Base-by-base conservation (phyloP, 2,329 filamentous ascomycete genomes). In the Cucurbitaria berberidis region DNA sequence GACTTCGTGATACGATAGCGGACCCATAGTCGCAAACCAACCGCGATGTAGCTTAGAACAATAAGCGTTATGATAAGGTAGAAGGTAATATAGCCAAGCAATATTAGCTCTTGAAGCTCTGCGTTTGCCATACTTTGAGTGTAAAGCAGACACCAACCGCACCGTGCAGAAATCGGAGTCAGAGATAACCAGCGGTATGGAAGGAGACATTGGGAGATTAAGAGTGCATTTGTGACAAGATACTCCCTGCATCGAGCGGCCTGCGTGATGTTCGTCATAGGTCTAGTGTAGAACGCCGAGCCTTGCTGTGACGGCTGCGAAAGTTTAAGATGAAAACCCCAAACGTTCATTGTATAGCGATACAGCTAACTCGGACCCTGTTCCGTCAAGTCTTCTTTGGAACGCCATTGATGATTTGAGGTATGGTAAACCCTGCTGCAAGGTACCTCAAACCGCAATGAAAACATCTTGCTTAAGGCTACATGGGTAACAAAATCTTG, bases 21-120 rank as follows among this genome's bases (percentile, higher is more conserved):
- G 16, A 72, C 71, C 68, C 68, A 74, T 52, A 74, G 47, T 24
- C 71, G 66, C 13, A 73, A 51, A 19, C 47, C 48, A n/a, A 74
- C 69, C 5, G 69, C 63, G 13, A 62, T 34, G 56, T 70, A 74
- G 46, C 62, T 58, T 15, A 67, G 45, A 39, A 64, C 27, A n/a
- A 73, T 53, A 32, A 74, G 66, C 13, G 51, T 58, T n/a, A 73
- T 62, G 35, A 65, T 54, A 8, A 69, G 38, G 16, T 48, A 40
- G 32, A 63, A 63, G 2, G 57, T 57, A 7, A 66, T 36, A n/a
- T 53, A 53, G 34, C 64, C 66, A 3, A 71, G 48, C 34, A 58
- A 42, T 10, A 62, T 32, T 8, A 66, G 44, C 46, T 71, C 67
- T 34, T 59, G 34, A 24, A 50, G 26, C n/a, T 53, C 49, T 47